Evolutionary conservation across 2,329 filamentous ascomycete species (phyloP).

Genomic region (Ceratocystis albifundus): DNA sequence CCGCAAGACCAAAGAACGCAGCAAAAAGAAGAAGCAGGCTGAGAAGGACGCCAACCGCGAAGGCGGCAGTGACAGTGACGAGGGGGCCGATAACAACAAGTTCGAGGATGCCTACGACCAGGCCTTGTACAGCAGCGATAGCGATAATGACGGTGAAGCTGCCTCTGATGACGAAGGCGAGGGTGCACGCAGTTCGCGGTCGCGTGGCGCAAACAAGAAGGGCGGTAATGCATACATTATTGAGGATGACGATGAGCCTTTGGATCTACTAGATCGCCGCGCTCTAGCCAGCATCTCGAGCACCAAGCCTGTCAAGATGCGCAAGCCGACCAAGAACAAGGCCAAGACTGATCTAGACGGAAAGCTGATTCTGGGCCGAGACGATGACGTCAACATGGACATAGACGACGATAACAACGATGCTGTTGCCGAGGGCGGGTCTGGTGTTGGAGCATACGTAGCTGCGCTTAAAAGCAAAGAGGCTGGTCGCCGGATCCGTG

Average conservation of each 20-base stretch:
- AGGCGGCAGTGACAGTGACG: slow-evolving; percentile 25
- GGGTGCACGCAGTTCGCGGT: slow-evolving; percentile 25
- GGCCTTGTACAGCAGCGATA: slow-evolving; percentile 78
- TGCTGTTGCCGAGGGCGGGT: slow-evolving; percentile 41
- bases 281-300: slow-evolving; percentile 88
- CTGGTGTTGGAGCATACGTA: slow-evolving; percentile 57
- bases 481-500: slow-evolving; percentile 50
- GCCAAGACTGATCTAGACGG: slow-evolving; percentile 64
- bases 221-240: slow-evolving; percentile 72
- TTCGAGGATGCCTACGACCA: slow-evolving; percentile 94
- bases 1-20: slow-evolving; percentile 83
- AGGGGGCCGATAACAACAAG: slow-evolving; percentile 37
- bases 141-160: slow-evolving; percentile 45
- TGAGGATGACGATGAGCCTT: slow-evolving; percentile 86
- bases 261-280: slow-evolving; percentile 81
- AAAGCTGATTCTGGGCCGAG: slow-evolving; percentile 62
- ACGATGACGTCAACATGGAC: slow-evolving; percentile 47
- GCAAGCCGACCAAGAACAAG: slow-evolving; percentile 46
- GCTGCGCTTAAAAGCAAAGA: slow-evolving; percentile 58
- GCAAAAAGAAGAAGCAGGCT: slow-evolving; percentile 76
- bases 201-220: slow-evolving; percentile 36
- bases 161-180: slow-evolving; percentile 41
- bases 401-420: slow-evolving; percentile 42
- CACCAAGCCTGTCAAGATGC: slow-evolving; percentile 62
- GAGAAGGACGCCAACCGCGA: slow-evolving; percentile 39